phyloP scores from a whole-genome alignment of 768 basidiomycete genomes.

The Lentinula guzmanii region DNA sequence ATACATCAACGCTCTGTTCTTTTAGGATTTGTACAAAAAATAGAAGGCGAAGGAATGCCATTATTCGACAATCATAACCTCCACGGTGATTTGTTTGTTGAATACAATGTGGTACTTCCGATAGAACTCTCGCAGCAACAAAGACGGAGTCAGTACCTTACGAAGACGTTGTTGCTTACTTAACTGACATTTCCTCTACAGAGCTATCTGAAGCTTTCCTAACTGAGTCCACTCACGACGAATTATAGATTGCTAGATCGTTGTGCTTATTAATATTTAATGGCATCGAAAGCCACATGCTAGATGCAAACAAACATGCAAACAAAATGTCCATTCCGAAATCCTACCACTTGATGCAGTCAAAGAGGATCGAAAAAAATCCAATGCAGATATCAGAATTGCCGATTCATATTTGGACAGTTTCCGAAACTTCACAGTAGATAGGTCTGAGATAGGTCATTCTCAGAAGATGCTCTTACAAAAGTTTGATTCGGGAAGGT shows the following conservation, averaged over 20 bases:
- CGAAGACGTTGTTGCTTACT: background rate
- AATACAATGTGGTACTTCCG: slow-evolving; percentile 91
- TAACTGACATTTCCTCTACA: slow-evolving; percentile 19
- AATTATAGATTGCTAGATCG: slow-evolving; percentile 23
- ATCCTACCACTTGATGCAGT: too few species aligned
- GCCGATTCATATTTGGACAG: too few species aligned
- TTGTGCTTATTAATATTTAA: background rate
- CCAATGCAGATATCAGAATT: too few species aligned
- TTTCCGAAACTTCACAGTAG: too few species aligned
- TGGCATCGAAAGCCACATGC: too few species aligned
- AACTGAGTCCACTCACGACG: slow-evolving; percentile 31
- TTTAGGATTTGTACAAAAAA: slow-evolving; percentile 75
- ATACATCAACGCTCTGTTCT: background rate
- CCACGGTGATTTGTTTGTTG: slow-evolving; percentile 86
- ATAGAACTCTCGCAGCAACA: slow-evolving; percentile 59
- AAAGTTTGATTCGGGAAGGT: too few species aligned
- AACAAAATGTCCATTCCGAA: too few species aligned
- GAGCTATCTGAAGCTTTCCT: slow-evolving; percentile 53
- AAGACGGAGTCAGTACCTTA: slow-evolving; percentile 61
- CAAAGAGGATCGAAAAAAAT: too few species aligned
- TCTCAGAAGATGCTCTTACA: too few species aligned
- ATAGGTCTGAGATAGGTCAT: too few species aligned
- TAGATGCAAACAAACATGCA: too few species aligned
- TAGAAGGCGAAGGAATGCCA: slow-evolving; percentile 90
- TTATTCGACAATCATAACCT: slow-evolving; percentile 42